phyloP scores from a whole-genome alignment of 164 flowering plant genomes.

The Macadamia tetraphylla region DNA sequence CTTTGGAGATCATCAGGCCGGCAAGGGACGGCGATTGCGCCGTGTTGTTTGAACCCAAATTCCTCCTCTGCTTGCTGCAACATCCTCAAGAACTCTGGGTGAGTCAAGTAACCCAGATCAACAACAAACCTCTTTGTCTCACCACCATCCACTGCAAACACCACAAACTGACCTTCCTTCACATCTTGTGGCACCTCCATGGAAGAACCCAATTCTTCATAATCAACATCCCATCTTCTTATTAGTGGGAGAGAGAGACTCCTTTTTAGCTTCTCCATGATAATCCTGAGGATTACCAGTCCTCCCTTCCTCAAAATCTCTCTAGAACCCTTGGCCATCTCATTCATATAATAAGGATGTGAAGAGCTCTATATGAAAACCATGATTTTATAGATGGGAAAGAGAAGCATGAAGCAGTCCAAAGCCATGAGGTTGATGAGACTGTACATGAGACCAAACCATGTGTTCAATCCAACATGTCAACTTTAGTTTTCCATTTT shows the following conservation, averaged over 20 bases:
- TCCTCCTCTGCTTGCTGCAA: slow-evolving; percentile 47
- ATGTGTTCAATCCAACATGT: too few species aligned
- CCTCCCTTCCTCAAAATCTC: background rate
- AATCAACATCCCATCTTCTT: background rate
- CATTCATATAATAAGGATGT: too few species aligned
- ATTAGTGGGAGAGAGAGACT: slow-evolving; percentile 1
- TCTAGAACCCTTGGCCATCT: background rate
- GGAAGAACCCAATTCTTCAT: slow-evolving; percentile 10
- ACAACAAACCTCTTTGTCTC: slow-evolving; percentile 35
- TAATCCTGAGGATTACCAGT: slow-evolving; percentile 13
- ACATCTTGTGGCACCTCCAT: slow-evolving; percentile 31
- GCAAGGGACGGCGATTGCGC: slow-evolving; percentile 46
- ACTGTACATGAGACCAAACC: too few species aligned
- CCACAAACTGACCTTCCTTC: slow-evolving; percentile 47
- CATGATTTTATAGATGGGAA: too few species aligned
- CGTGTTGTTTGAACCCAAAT: slow-evolving; percentile 43
- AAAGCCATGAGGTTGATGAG: too few species aligned
- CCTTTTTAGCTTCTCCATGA: slow-evolving; percentile 15
- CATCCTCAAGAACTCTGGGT: slow-evolving; percentile 41
- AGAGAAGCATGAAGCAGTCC: too few species aligned
- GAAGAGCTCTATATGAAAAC: too few species aligned
- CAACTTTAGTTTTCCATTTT: too few species aligned
- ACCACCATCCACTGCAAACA: slow-evolving; percentile 27
- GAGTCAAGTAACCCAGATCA: slow-evolving; percentile 23
- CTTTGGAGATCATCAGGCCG: slow-evolving; percentile 31